Evolutionary conservation across 371 early-diverging fungal species (phyloP).

Genomic region (Mortierella sp.): DNA sequence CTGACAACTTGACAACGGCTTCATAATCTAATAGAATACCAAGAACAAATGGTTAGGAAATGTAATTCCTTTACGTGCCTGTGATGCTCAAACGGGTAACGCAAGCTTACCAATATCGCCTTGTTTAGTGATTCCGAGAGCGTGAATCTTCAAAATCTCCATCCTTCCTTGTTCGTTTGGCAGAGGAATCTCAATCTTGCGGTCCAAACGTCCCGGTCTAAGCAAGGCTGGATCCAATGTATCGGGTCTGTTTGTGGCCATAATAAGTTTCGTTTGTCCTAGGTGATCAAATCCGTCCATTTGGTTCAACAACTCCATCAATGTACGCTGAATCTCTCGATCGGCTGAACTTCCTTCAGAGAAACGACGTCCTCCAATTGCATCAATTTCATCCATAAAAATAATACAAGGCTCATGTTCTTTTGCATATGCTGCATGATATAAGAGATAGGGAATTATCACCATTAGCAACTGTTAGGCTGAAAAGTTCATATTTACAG

Average conservation of each 20-base stretch:
- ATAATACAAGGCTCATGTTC: constrained; percentile 99
- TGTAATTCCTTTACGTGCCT: too few relatives aligned
- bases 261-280: constrained; percentile 99
- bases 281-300: constrained; percentile 99
- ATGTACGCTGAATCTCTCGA: constrained; percentile 99
- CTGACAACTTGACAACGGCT: constrained; percentile 97
- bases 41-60: neutral
- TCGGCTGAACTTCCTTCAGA: constrained; percentile 99
- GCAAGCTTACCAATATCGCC: constrained; percentile 89
- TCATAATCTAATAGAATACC: constrained; percentile 86
- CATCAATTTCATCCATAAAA: constrained; percentile 99
- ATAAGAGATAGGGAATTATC: neutral
- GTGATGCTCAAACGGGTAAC: too few relatives aligned
- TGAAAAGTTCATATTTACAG: constrained; percentile 69
- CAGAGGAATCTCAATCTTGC: constrained; percentile 99
- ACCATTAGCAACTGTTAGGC: neutral
- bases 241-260: constrained; percentile 99
- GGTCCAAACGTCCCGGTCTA: constrained; percentile 98
- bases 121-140: constrained; percentile 92
- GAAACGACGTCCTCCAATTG: constrained; percentile 99
- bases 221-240: constrained; percentile 99
- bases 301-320: constrained; percentile 99
- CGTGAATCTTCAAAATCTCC: constrained; percentile 97
- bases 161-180: constrained; percentile 89
- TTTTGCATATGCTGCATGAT: constrained; percentile 89